Percentiles rank a stretch among this genome's conserved stretches.
These are phyloP conservation scores for Themeda triandra DNA, from an alignment of 176 grass and related monocot genomes.

Conservation along the genomic window DNA sequence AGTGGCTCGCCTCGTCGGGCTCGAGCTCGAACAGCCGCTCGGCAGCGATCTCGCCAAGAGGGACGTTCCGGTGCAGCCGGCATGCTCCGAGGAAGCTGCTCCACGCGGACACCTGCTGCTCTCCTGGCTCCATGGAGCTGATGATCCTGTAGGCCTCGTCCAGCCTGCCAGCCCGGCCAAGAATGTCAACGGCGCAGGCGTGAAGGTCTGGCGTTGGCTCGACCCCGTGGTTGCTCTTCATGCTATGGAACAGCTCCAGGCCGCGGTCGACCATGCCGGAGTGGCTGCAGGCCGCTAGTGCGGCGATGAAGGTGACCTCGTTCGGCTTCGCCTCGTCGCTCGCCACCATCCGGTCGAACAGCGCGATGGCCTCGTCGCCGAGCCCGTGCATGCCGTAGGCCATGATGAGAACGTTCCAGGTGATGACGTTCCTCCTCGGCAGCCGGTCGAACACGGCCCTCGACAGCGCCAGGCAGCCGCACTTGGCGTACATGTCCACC, in stretches of 20 bases:
- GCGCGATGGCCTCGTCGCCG: constrained; percentile 52
- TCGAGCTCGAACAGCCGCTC: constrained; percentile 76
- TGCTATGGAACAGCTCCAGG: constrained; percentile 60
- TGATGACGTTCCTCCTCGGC: constrained; percentile 71
- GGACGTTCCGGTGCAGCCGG: constrained; percentile 59
- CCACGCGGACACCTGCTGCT: constrained; percentile 67
- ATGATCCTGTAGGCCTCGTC: constrained; percentile 65
- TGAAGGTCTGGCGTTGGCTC: constrained; percentile 59
- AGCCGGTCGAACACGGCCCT: constrained; percentile 66
- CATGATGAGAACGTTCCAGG: constrained; percentile 99
- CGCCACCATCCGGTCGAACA: constrained; percentile 68
- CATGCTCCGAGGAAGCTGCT: constrained; percentile 80
- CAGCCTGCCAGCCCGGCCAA: constrained; percentile 72
- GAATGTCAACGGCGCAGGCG: constrained; percentile 74
- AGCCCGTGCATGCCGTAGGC: constrained; percentile 91
- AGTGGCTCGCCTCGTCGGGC: constrained; percentile 81
- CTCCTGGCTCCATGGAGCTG: constrained; percentile 38
- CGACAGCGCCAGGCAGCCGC: constrained; percentile 43
- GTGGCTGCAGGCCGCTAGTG: constrained; percentile 85
- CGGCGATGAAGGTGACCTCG: constrained; percentile 81
- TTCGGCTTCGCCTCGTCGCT: constrained; percentile 62
- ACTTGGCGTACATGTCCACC: constrained; percentile 84
- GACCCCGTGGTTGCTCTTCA: constrained; percentile 54
- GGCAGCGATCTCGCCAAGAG: constrained; percentile 63
- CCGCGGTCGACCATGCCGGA: constrained; percentile 70